Evolutionary conservation across 192 early-diverging fungal genomes (phyloP), one percentile per base, ranked within the genome.

Genomic region (Jimgerdemannia lactiflua): DNA sequence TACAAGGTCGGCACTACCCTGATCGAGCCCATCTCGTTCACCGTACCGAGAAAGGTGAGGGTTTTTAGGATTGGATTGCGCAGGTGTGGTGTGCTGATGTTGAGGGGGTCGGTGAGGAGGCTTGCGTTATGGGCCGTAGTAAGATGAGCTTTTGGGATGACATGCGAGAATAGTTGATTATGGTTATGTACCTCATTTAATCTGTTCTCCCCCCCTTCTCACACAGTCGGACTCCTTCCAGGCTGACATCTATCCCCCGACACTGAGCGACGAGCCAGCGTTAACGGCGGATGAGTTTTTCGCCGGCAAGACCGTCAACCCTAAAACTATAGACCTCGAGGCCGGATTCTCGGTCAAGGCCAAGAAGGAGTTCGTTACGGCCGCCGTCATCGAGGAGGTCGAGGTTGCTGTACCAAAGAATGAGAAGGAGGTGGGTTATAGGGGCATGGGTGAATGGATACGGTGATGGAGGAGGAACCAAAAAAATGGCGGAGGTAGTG

Each of bases 11-110:
- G 94, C 65, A 91, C 89, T 67, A 92, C 90, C 65, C 79, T 93
- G 69, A 89, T 99, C 44, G 98, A 99, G 85, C 98, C 98, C 17
- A 94, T 99, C 70, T 95, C 94, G 43, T 98, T 99, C 85, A 95
- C 91, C 70, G 97, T 99, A 11, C 98, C 98, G 42, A 84, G 98
- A 82, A 96, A 94, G 91, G 94, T 93, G 83, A 77, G 70, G 39
- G 1, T 10, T 59, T 69, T 4, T 70, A 41, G 18, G 39, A 9
- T 4, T 39, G 81, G 40, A 1, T 29, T 29, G 29, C 29, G 29
- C 29, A 29, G 29, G 29, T 29, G 29, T 29, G 29, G 29, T 29
- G 29, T 29, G 29, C 29, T 29, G 29, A 29, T 29, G 29, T 29
- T 29, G 29, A 29, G 29, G 29, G 29, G 29, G 29, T 29, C 29